A percentile compares a stretch with the other conserved stretches of the same genome.
Evolutionary conservation across 2,329 filamentous ascomycete genomes (phyloP).

Genomic region (Daldinia eschscholtzii): DNA sequence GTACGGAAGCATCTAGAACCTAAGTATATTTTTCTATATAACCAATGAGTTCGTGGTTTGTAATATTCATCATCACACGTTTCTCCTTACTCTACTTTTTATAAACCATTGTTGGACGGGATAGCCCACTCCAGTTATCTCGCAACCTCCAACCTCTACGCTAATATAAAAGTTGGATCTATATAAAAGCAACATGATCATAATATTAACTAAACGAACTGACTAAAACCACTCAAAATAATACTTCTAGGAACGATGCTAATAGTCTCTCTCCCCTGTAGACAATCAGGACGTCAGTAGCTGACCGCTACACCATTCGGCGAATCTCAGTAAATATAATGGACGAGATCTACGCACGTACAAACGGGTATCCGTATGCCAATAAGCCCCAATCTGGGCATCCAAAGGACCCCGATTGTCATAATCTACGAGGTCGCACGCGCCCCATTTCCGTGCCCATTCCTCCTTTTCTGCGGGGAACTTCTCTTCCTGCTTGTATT

Average conservation of each 20-base stretch:
- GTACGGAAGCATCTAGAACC: neutral
- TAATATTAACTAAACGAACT: slow-evolving; percentile 5
- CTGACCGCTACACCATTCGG: neutral
- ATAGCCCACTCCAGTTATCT: neutral
- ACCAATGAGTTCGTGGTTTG: neutral
- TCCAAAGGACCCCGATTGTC: neutral
- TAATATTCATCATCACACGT: too few relatives aligned
- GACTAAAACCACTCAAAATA: neutral
- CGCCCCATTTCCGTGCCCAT: neutral
- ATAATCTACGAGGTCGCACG: slow-evolving; percentile 28
- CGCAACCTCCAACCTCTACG: neutral
- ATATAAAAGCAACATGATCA: neutral
- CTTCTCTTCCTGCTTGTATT: slow-evolving; percentile 26
- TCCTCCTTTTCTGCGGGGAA: slow-evolving; percentile 25
- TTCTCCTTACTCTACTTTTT: too few relatives aligned
- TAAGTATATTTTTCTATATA: neutral
- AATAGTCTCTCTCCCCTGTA: neutral
- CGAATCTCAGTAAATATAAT: neutral
- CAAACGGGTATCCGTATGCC: slow-evolving; percentile 23
- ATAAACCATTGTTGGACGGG: neutral
- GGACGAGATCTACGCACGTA: slow-evolving; percentile 25
- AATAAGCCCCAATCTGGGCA: slow-evolving; percentile 18
- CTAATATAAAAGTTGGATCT: neutral
- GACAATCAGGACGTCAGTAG: slow-evolving; percentile 1
- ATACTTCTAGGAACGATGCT: neutral